Conservation (phyloP, 192 early-diverging fungal species). For the Neocallimastix lanati region DNA sequence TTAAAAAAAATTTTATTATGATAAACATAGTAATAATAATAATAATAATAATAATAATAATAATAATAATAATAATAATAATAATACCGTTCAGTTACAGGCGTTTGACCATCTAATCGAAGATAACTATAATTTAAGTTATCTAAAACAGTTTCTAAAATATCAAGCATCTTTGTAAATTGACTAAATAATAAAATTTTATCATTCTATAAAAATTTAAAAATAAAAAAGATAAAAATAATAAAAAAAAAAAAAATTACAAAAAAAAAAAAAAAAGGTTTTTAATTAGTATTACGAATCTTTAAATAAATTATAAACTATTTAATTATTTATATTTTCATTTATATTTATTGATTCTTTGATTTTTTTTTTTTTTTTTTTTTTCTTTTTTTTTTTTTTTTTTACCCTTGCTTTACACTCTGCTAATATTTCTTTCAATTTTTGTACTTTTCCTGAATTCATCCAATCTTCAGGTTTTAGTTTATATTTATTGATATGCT, state of each 20-base stretch:
- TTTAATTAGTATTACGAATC: too few relatives aligned
- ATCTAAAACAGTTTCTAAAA: constrained; percentile 20
- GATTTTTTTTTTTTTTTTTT: too few relatives aligned
- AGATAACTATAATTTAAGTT: constrained; percentile 13
- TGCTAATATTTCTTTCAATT: constrained; percentile 33
- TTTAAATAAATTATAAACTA: too few relatives aligned
- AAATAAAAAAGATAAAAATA: not conserved
- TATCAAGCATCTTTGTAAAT: constrained; percentile 35
- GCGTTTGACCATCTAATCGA: constrained; percentile 46
- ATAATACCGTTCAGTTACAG: constrained; percentile 32
- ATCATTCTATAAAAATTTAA: constrained; percentile 12
- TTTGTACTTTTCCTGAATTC: constrained; percentile 58
- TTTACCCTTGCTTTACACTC: constrained; percentile 20
- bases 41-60: not conserved
- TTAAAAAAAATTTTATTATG: too few relatives aligned
- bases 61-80: not conserved
- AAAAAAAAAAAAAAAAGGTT: not conserved
- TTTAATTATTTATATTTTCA: too few relatives aligned
- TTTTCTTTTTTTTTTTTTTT: too few relatives aligned
- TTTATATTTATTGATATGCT: constrained; percentile 15
- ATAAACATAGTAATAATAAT: too few relatives aligned
- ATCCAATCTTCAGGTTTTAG: constrained; percentile 36
- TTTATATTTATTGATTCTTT: too few relatives aligned
- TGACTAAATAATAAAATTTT: constrained; percentile 25
- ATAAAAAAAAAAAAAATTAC: not conserved